Percentiles rank a stretch among this genome's conserved stretches.
Conservation (phyloP, 2,329 filamentous ascomycete genomes). For the Teratosphaeria epicoccoides region DNA sequence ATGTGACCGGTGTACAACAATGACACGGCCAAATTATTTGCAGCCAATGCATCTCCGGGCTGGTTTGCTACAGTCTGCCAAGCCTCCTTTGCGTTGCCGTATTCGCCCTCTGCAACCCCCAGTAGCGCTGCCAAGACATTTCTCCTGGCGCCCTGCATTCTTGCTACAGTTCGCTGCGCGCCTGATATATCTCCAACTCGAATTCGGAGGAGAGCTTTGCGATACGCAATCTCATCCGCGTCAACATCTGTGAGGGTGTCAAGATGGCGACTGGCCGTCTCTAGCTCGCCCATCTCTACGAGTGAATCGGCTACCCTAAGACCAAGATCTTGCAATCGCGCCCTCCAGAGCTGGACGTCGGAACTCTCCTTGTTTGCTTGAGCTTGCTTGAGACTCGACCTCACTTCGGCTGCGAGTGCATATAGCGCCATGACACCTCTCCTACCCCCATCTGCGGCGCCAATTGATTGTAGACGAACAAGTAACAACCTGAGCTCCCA, state of each 20-base stretch:
- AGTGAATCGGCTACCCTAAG: constrained; percentile 53
- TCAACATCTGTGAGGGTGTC: constrained; percentile 41
- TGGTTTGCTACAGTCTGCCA: constrained; percentile 48
- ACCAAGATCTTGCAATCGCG: constrained; percentile 64
- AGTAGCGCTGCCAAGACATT: constrained; percentile 38
- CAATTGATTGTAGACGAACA: constrained; percentile 73
- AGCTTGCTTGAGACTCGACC: constrained; percentile 18
- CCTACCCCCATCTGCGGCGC: constrained; percentile 71
- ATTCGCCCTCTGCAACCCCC: constrained; percentile 68
- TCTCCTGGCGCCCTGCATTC: constrained; percentile 44
- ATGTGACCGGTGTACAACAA: constrained; percentile 72
- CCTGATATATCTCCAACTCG: constrained; percentile 63
- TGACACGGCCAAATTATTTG: constrained; percentile 75
- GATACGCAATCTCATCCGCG: constrained; percentile 31
- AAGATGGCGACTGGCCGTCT: constrained; percentile 67
- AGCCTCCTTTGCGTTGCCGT: constrained; percentile 48
- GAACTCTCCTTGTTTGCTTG: constrained; percentile 43
- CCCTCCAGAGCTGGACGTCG: constrained; percentile 57
- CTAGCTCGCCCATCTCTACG: constrained; percentile 78
- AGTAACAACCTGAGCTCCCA: constrained; percentile 79
- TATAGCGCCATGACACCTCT: constrained; percentile 77
- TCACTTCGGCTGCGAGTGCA: constrained; percentile 50
- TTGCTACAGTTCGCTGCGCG: constrained; percentile 21
- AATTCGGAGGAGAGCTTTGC: constrained; percentile 59
- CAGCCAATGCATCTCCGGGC: constrained; percentile 55